These are phyloP conservation scores for Malassezia arunalokei DNA, from an alignment of 1,284 basidiomycete species.

Conservation along the genomic window DNA sequence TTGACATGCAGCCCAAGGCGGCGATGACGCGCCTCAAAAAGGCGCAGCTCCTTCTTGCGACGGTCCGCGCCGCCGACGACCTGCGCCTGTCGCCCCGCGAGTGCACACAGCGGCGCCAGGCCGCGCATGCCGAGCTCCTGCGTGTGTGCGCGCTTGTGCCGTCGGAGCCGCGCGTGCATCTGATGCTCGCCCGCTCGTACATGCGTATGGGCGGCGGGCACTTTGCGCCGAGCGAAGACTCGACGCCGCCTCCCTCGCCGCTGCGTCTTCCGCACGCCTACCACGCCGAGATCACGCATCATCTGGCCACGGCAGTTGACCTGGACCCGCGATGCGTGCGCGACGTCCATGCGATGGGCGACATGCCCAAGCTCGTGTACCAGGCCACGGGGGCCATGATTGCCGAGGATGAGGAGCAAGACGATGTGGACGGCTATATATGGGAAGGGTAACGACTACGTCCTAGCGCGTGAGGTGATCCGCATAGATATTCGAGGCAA, in stretches of 20 bases:
- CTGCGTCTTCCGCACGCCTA: constrained; percentile 16
- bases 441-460: not conserved
- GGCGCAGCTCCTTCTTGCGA: constrained; percentile 16
- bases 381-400: constrained; percentile 1
- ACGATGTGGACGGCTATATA: not conserved
- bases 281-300: constrained; percentile 32
- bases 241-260: constrained; percentile 1
- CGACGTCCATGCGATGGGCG: constrained; percentile 13
- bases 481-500: constrained; percentile 41
- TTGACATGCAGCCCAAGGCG: constrained; percentile 17
- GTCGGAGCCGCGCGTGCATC: constrained; percentile 35
- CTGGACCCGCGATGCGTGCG: constrained; percentile 24
- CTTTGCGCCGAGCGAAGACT: constrained; percentile 20
- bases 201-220: constrained; percentile 37
- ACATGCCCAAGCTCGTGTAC: constrained; percentile 12
- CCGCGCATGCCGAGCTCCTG: constrained; percentile 33
- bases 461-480: constrained; percentile 40
- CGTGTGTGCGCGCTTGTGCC: constrained; percentile 29
- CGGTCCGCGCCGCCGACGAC: not conserved
- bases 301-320: constrained; percentile 31
- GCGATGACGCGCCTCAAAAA: constrained; percentile 19
- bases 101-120: constrained; percentile 9
- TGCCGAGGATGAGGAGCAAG: constrained; percentile 13
- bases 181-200: constrained; percentile 40
- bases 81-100: not conserved